Evolutionary conservation across 768 basidiomycete species (phyloP).

Genomic region (Pluteus cervinus): DNA sequence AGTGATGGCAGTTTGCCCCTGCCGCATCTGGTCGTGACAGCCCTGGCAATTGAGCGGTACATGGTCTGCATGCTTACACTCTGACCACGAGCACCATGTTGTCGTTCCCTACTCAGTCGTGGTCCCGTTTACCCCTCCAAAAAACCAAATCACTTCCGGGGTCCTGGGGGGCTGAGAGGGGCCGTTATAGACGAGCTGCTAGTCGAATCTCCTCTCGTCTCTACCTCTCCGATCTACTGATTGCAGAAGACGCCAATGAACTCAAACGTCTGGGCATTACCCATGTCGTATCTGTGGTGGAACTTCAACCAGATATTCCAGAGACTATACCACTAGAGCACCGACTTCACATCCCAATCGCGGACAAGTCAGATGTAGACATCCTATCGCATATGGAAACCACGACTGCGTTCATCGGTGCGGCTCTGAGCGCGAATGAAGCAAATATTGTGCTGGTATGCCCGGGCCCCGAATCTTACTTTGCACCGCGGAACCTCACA

Average conservation of each 20-base stretch:
- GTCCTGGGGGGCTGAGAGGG: conserved; percentile 3
- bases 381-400: conserved; percentile 39
- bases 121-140: conserved; percentile 18
- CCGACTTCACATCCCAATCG: conserved; percentile 44
- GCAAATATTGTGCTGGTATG: conserved; percentile 45
- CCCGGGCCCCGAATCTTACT: conserved; percentile 3
- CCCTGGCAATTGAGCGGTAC: no score
- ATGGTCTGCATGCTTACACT: no score
- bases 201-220: conserved; percentile 39
- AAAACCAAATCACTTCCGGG: conserved; percentile 8
- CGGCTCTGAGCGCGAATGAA: conserved; percentile 37
- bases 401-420: conserved; percentile 48
- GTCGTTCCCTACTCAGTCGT: conserved; percentile 26
- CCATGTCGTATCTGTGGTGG: conserved; percentile 65
- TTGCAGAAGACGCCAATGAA: conserved; percentile 42
- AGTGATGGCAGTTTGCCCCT: no score
- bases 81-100: conserved; percentile 19
- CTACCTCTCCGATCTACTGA: conserved; percentile 58
- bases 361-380: conserved; percentile 33
- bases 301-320: conserved; percentile 41
- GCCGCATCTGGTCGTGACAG: no score
- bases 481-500: no score
- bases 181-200: conserved; percentile 22
- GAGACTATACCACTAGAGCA: conserved; percentile 32
- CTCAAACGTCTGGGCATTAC: conserved; percentile 60